Evolutionary conservation across 441 rosid genomes (phyloP).

Genomic region (Arabidopsis lyrata): DNA sequence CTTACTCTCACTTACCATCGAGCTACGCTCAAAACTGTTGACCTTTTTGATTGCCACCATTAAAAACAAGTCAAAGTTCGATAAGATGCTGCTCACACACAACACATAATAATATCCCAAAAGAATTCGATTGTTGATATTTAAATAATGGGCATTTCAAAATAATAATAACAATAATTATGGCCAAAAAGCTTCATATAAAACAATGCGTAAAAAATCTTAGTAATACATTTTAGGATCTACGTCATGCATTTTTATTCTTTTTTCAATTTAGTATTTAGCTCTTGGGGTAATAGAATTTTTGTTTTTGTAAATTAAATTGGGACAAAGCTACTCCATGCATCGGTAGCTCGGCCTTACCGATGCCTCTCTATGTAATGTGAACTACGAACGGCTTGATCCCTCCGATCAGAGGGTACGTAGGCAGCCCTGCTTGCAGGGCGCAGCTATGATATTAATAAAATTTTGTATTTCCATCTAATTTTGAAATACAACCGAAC

Average conservation of each 20-base stretch:
- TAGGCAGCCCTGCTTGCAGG: too few relatives aligned
- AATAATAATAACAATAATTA: not conserved
- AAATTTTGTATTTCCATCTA: too few relatives aligned
- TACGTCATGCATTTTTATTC: not conserved
- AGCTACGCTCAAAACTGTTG: not conserved
- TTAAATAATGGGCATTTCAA: not conserved
- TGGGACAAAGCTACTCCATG: too few relatives aligned
- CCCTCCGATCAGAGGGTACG: too few relatives aligned
- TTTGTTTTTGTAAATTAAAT: too few relatives aligned
- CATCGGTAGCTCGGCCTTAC: too few relatives aligned
- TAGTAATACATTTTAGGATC: not conserved
- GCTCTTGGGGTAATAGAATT: too few relatives aligned
- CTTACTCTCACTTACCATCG: not conserved
- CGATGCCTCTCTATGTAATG: too few relatives aligned
- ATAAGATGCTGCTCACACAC: constrained; percentile 12
- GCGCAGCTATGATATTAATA: too few relatives aligned
- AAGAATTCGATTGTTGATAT: not conserved
- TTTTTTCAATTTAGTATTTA: not conserved
- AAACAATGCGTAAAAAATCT: not conserved
- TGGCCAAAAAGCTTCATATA: not conserved
- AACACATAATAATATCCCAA: not conserved
- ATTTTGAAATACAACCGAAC: too few relatives aligned
- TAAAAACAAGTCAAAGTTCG: constrained; percentile 24
- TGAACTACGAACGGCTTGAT: too few relatives aligned
- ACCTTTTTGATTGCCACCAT: not conserved